phyloP scores from a whole-genome alignment of 257 asterid genomes.

The Capsicum chinense region DNA sequence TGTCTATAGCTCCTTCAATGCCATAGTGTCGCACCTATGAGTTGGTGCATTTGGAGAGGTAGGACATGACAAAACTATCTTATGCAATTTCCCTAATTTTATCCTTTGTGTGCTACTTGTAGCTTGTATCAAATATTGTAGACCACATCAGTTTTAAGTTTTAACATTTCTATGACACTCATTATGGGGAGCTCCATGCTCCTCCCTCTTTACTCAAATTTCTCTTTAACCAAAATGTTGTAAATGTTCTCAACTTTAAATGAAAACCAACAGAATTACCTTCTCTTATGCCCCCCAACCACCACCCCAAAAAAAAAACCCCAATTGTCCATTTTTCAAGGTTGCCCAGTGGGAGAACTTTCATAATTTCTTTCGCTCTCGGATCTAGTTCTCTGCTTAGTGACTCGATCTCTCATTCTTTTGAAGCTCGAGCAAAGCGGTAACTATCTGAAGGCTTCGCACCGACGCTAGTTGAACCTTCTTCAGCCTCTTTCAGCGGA shows the following conservation, averaged over 20 bases:
- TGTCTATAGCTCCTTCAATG: not conserved
- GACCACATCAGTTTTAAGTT: not conserved
- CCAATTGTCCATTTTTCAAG: too few species aligned
- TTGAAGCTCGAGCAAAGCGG: too few species aligned
- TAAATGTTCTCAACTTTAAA: not conserved
- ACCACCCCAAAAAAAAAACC: too few species aligned
- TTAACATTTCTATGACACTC: not conserved
- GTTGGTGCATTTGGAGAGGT: constrained; percentile 8
- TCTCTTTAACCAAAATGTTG: constrained; percentile 12
- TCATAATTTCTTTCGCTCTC: too few species aligned
- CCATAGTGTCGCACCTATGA: not conserved
- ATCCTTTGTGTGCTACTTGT: not conserved
- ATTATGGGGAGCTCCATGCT: not conserved
- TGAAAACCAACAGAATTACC: not conserved
- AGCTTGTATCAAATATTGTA: not conserved
- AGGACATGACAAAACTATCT: constrained; percentile 16
- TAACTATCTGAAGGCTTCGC: too few species aligned
- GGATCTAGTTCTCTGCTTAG: too few species aligned
- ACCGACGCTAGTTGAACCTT: too few species aligned
- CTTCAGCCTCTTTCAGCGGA: too few species aligned
- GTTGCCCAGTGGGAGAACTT: too few species aligned
- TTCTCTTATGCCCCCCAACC: not conserved
- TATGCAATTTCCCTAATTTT: not conserved
- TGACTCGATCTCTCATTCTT: too few species aligned
- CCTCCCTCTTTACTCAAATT: not conserved